Conservation (phyloP, 768 basidiomycete species). For the Cubamyces lactineus region DNA sequence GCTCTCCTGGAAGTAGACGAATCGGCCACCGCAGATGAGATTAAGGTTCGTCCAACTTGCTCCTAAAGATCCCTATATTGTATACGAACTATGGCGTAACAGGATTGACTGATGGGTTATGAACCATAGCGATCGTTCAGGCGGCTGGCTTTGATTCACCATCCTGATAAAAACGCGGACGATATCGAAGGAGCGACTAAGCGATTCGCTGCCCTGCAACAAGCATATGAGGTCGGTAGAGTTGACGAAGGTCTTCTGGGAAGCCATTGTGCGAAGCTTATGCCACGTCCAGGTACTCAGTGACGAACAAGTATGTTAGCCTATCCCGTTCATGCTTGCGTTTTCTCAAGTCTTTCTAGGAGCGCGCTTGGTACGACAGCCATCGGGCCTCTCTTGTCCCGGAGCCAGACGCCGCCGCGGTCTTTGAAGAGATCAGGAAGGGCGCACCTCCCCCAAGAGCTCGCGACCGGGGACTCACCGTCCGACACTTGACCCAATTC, state of each 20-base stretch:
- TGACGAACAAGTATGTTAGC: constrained; percentile 79
- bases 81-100: not conserved
- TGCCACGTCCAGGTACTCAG: constrained; percentile 68
- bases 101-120: not conserved
- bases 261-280: constrained; percentile 1
- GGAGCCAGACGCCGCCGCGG: constrained; percentile 80
- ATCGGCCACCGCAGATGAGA: constrained; percentile 83
- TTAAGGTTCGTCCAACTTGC: constrained; percentile 57
- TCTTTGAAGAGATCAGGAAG: constrained; percentile 82
- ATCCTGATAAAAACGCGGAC: constrained; percentile 86
- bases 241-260: not conserved
- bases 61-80: not conserved
- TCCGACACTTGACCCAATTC: constrained; percentile 82
- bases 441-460: constrained; percentile 61
- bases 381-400: constrained; percentile 82
- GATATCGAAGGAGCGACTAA: constrained; percentile 86
- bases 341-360: constrained; percentile 52
- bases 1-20: constrained; percentile 80
- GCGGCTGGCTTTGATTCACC: constrained; percentile 79
- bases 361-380: constrained; percentile 97
- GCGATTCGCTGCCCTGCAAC: constrained; percentile 86
- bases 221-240: constrained; percentile 88
- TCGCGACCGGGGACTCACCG: constrained; percentile 75
- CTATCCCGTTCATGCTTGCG: not conserved
- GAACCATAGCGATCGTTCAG: constrained; percentile 73